Conservation (phyloP, 2,329 filamentous ascomycete genomes). For the Aspergillus brunneoviolaceus region DNA sequence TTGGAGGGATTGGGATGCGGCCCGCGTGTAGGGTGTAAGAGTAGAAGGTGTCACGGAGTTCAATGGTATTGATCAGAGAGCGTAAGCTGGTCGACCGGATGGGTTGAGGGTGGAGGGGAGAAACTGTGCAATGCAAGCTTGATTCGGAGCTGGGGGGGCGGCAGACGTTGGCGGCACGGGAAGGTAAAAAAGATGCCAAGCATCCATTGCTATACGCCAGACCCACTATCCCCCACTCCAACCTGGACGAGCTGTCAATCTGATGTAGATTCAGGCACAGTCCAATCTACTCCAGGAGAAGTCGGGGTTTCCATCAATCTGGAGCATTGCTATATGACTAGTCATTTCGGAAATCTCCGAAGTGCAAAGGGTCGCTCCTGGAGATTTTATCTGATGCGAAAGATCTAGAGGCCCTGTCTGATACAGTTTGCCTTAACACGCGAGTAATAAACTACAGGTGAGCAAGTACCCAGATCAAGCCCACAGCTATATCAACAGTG, state of each 20-base stretch:
- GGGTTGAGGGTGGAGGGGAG: background rate
- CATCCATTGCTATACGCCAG: background rate
- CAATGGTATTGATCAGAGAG: background rate
- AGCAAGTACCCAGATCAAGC: too few relatives aligned
- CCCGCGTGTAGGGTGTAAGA: background rate
- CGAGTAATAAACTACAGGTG: background rate
- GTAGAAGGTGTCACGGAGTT: background rate
- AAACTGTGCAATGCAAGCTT: too few relatives aligned
- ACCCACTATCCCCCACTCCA: background rate
- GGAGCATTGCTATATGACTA: background rate
- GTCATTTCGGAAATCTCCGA: background rate
- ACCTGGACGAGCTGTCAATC: background rate
- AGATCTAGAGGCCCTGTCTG: background rate
- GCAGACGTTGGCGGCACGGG: background rate
- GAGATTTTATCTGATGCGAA: background rate
- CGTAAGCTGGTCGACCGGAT: background rate
- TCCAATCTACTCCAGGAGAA: background rate
- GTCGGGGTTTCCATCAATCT: background rate
- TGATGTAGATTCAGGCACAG: background rate
- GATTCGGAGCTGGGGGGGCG: background rate
- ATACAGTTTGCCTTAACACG: background rate
- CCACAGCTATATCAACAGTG: too few relatives aligned
- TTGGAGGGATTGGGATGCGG: background rate
- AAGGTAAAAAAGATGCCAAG: background rate
- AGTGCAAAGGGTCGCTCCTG: background rate